phyloP scores from a whole-genome alignment of 176 grass and related monocot species.

The Cymbopogon citratus region DNA sequence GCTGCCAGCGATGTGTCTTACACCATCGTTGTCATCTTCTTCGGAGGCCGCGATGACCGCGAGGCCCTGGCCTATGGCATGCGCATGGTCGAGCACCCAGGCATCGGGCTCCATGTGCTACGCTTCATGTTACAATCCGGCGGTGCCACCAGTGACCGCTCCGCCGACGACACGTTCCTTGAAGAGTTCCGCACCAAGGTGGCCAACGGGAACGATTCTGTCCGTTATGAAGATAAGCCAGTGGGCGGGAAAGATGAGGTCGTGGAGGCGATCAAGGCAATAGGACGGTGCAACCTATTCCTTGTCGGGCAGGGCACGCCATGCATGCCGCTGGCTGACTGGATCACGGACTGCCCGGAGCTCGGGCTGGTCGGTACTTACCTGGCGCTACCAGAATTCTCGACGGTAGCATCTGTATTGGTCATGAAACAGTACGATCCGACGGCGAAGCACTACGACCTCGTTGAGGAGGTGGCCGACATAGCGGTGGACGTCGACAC shows the following conservation, averaged over 20 bases:
- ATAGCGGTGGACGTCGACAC: conserved; percentile 30
- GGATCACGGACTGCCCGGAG: conserved; percentile 48
- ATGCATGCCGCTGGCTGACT: conserved; percentile 14
- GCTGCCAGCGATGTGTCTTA: conserved; percentile 45
- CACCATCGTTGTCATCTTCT: conserved; percentile 47
- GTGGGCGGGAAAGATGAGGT: conserved; percentile 3
- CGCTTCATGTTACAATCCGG: conserved; percentile 7
- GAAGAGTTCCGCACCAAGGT: conserved; percentile 21
- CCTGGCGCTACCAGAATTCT: conserved; percentile 47
- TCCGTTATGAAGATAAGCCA: conserved; percentile 34
- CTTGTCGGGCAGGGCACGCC: conserved; percentile 39
- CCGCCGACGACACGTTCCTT: conserved; percentile 28
- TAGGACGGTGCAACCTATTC: conserved; percentile 36
- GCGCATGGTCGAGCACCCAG: conserved; percentile 61
- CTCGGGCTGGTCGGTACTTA: conserved; percentile 51
- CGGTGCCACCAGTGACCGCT: neutral
- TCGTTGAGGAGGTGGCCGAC: conserved; percentile 36
- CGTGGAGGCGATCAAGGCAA: conserved; percentile 15
- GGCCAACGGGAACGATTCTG: conserved; percentile 19
- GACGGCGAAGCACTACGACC: conserved; percentile 22
- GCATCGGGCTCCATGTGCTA: conserved; percentile 35
- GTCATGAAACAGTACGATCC: conserved; percentile 60
- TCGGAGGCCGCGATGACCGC: conserved; percentile 68
- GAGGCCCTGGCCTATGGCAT: conserved; percentile 59
- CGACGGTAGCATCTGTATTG: conserved; percentile 39